Evolutionary conservation across 192 early-diverging fungal genomes (phyloP).

Genomic region (Coemansia sp.): DNA sequence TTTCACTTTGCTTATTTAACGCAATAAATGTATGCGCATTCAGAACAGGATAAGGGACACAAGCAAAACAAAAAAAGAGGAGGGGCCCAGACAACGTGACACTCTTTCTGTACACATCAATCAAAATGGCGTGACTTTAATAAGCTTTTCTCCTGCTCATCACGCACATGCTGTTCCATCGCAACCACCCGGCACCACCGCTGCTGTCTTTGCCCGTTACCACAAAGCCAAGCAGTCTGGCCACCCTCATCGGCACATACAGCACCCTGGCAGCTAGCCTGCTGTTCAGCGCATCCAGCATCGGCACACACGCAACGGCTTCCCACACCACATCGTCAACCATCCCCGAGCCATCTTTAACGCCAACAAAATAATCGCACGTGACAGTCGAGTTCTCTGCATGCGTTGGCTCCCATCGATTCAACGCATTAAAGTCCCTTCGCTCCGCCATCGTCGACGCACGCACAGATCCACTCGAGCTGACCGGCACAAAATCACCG

Average conservation of each 20-base stretch:
- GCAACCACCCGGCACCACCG: constrained; percentile 11
- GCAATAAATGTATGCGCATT: too few relatives aligned
- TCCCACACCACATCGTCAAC: constrained; percentile 1
- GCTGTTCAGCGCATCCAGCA: constrained; percentile 27
- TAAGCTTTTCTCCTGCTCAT: background rate
- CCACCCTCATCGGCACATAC: constrained; percentile 21
- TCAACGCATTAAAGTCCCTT: constrained; percentile 37
- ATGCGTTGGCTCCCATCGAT: constrained; percentile 41
- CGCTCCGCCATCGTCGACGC: constrained; percentile 20
- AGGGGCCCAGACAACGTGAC: background rate
- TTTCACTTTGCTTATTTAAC: too few relatives aligned
- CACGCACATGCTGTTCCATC: constrained; percentile 40
- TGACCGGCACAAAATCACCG: constrained; percentile 62
- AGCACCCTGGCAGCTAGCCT: constrained; percentile 22
- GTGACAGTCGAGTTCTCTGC: background rate
- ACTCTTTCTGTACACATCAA: background rate
- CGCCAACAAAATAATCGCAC: constrained; percentile 23
- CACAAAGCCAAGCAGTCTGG: background rate
- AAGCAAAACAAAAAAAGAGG: background rate
- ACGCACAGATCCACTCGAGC: constrained; percentile 14
- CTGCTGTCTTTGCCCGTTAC: background rate
- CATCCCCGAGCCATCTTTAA: constrained; percentile 1
- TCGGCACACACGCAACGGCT: constrained; percentile 19
- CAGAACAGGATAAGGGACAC: background rate
- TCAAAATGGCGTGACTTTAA: too few relatives aligned